Evolutionary conservation across 2,329 filamentous ascomycete genomes (phyloP), one percentile per base, ranked within the genome.

Genomic region (Sarocladium kiliense): DNA sequence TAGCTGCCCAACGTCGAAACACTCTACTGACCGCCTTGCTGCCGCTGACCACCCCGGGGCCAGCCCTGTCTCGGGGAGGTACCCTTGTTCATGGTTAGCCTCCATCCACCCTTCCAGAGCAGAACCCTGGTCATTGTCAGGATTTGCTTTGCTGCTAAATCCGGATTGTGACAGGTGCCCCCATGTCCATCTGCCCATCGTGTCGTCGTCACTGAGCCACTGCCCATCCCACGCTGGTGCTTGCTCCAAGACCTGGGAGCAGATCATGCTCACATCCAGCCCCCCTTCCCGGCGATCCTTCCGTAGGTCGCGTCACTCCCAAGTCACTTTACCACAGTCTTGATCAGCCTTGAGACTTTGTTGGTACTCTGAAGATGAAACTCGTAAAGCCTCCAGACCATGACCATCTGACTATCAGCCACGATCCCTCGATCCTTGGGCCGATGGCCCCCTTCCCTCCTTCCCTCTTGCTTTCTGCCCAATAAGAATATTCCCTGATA

Each of bases 51-150:
- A 36, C 26, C 26, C 23, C 26, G 12, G n/a, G 16, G 4, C 16
- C 47, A 51, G 47, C 47, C 47, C 30, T 51, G 47, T 51, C 47
- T 51, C 47, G 47, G 47, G 47, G 47, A 23, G 3, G n/a, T 4
- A 21, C 47, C 47, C 47, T 51, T 32, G 47, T 36, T 47, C 44
- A 21, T 47, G 23, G 18, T n/a, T 26, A 47, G 44, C 44, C 3
- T 18, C 21, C n/a, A n/a, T n/a, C n/a, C n/a, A n/a, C n/a, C n/a
- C n/a, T n/a, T 19, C 6, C 36, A n/a, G 16, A 19, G 41, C 11
- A 12, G 14, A 51, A 34, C 30, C 27, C 47, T 51, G 47, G 47
- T 51, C 47, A 49, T 30, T 32, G 4, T n/a, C n/a, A n/a, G n/a
- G n/a, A n/a, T n/a, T n/a, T n/a, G n/a, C n/a, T 18, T 9, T 51